phyloP scores from a whole-genome alignment of 805 yeast genomes.

The Saturnispora zaruensis region DNA sequence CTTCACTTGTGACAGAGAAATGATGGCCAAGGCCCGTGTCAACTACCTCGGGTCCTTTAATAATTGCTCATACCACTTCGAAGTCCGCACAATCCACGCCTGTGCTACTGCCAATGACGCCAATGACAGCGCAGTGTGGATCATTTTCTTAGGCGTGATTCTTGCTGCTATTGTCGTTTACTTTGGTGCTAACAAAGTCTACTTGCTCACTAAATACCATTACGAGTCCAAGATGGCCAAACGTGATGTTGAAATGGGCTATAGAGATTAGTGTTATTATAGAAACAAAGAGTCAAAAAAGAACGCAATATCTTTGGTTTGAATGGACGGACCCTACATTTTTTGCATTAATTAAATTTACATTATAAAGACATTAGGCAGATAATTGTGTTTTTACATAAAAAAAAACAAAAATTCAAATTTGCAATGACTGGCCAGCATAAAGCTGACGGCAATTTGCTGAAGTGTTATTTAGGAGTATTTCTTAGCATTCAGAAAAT shows the following conservation, averaged over 20 bases:
- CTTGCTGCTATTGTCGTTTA: slow-evolving; percentile 35
- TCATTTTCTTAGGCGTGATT: slow-evolving; percentile 51
- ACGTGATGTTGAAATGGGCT: not conserved
- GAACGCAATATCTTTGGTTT: too few relatives aligned
- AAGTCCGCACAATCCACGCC: slow-evolving; percentile 76
- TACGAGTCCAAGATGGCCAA: slow-evolving; percentile 8
- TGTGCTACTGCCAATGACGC: slow-evolving; percentile 71
- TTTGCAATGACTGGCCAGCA: too few relatives aligned
- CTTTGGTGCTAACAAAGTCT: slow-evolving; percentile 35
- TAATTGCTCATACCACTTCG: slow-evolving; percentile 78
- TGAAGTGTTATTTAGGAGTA: too few relatives aligned
- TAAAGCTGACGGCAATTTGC: too few relatives aligned
- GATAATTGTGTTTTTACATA: too few relatives aligned
- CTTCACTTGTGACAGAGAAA: slow-evolving; percentile 73
- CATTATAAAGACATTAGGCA: not conserved
- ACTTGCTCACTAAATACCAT: slow-evolving; percentile 25
- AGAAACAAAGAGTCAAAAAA: too few relatives aligned
- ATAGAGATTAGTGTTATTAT: not conserved
- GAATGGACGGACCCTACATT: too few relatives aligned
- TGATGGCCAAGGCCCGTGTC: slow-evolving; percentile 53
- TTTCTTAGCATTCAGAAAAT: too few relatives aligned
- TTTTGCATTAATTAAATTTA: not conserved
- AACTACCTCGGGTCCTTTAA: slow-evolving; percentile 63
- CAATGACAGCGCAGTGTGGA: slow-evolving; percentile 54
- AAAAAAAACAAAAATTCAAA: too few relatives aligned